Percentiles rank a stretch among this genome's conserved stretches.
Conservation (phyloP, 768 basidiomycete genomes). For the Termitomyces sp. region DNA sequence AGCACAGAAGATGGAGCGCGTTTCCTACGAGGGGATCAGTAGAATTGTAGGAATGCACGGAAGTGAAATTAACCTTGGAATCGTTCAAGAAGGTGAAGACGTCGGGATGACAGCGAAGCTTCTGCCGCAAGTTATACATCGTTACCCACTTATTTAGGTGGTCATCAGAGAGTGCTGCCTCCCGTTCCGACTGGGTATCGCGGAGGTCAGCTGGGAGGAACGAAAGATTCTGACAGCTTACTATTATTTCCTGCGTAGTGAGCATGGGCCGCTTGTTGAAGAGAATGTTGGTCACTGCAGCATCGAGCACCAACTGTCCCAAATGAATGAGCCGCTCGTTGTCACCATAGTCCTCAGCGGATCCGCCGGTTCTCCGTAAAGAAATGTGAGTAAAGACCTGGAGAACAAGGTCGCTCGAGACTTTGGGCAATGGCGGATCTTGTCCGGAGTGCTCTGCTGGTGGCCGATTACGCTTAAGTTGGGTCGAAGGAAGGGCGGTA, state of each 20-base stretch:
- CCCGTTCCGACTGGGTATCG: conserved; percentile 28
- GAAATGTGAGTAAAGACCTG: conserved; percentile 73
- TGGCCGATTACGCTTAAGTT: conserved; percentile 20
- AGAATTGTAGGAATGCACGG: conserved; percentile 8
- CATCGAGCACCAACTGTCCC: conserved; percentile 47
- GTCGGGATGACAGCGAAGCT: conserved; percentile 45
- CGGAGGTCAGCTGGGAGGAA: not conserved
- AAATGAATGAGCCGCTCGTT: conserved; percentile 56
- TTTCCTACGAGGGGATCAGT: conserved; percentile 41
- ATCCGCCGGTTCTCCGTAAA: conserved; percentile 40
- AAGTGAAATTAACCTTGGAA: conserved; percentile 38
- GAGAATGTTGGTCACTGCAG: conserved; percentile 43
- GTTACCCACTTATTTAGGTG: conserved; percentile 49
- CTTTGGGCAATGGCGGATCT: conserved; percentile 46
- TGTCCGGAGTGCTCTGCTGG: conserved; percentile 9
- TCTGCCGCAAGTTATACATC: conserved; percentile 46
- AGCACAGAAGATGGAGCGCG: conserved; percentile 55
- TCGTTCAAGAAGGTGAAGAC: conserved; percentile 31
- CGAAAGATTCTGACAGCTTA: conserved; percentile 23
- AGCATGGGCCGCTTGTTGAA: conserved; percentile 53
- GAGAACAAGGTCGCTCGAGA: conserved; percentile 51
- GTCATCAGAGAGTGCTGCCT: conserved; percentile 37
- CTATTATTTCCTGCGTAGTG: conserved; percentile 47
- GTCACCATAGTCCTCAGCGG: conserved; percentile 45
- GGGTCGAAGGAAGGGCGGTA: conserved; percentile 9